Conservation (phyloP, 257 asterid species). For the Galeopsis tetrahit region DNA sequence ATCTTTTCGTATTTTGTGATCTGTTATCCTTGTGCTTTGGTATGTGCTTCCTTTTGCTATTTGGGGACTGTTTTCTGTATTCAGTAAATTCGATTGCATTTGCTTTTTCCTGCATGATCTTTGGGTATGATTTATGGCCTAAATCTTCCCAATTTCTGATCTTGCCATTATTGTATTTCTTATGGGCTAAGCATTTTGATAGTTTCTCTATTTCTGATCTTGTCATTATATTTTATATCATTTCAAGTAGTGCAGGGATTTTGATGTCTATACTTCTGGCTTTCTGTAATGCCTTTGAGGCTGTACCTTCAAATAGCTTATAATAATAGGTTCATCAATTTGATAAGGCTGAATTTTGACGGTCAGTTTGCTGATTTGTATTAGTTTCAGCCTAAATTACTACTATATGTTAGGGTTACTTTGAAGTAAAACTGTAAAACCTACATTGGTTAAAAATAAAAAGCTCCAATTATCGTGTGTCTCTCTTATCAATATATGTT, state of each 20-base stretch:
- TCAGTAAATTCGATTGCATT: neutral
- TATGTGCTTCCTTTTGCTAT: neutral
- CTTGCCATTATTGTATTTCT: too few species aligned
- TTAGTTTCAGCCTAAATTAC: neutral
- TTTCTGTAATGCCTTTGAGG: neutral
- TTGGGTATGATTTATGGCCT: too few species aligned
- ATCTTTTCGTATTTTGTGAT: neutral
- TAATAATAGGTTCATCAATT: neutral
- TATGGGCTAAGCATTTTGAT: too few species aligned
- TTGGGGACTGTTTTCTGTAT: neutral
- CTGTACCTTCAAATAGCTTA: neutral
- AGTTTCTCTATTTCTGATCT: too few species aligned
- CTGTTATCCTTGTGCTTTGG: neutral
- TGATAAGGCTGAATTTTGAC: slow-evolving; percentile 1
- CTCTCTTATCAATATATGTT: slow-evolving; percentile 11
- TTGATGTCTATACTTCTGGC: neutral
- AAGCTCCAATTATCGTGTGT: neutral
- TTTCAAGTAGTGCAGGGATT: slow-evolving; percentile 11
- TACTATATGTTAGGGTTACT: neutral
- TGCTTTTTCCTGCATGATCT: too few species aligned
- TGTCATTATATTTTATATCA: neutral
- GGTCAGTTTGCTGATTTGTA: slow-evolving; percentile 1
- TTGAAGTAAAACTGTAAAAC: neutral
- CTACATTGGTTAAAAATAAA: neutral
- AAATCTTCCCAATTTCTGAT: too few species aligned